A percentile compares a stretch with the other conserved stretches of the same genome.
phyloP scores from a whole-genome alignment of 495 filamentous ascomycete species.

The Cryomyces antarcticus region DNA sequence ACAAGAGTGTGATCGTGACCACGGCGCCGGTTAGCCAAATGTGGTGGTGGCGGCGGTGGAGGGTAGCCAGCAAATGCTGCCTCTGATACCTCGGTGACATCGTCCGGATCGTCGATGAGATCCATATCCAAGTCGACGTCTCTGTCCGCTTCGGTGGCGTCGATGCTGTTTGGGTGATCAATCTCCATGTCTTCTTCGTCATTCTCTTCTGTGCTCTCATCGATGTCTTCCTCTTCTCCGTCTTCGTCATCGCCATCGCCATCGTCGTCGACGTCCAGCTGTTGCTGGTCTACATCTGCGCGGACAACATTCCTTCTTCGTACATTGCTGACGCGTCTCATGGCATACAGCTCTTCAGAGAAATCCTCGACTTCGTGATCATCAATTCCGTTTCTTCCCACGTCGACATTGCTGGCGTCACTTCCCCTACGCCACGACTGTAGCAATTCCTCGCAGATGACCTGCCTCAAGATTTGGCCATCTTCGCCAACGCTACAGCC shows the following conservation, averaged over 20 bases:
- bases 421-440: constrained; percentile 73
- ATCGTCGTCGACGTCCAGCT: constrained; percentile 26
- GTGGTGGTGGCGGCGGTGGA: constrained; percentile 44
- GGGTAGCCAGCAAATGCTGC: constrained; percentile 50
- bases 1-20: constrained; percentile 36
- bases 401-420: constrained; percentile 57
- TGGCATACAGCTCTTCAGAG: constrained; percentile 9
- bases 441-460: constrained; percentile 80
- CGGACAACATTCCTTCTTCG: constrained; percentile 1
- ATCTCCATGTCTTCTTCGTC: constrained; percentile 18
- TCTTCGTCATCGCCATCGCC: constrained; percentile 23
- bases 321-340: constrained; percentile 15
- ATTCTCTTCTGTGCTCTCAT: constrained; percentile 25
- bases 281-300: constrained; percentile 1
- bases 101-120: constrained; percentile 33
- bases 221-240: constrained; percentile 20
- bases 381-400: constrained; percentile 73
- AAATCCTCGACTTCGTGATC: constrained; percentile 47
- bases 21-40: constrained; percentile 19
- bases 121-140: constrained; percentile 14
- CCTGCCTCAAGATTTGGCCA: constrained; percentile 53
- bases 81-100: constrained; percentile 35
- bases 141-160: constrained; percentile 4
- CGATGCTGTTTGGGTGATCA: too few species aligned
- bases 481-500: constrained; percentile 74